These are phyloP conservation scores for Vitis hybrid DNA, from an alignment of 177 flowering plant species.

Conservation along the genomic window DNA sequence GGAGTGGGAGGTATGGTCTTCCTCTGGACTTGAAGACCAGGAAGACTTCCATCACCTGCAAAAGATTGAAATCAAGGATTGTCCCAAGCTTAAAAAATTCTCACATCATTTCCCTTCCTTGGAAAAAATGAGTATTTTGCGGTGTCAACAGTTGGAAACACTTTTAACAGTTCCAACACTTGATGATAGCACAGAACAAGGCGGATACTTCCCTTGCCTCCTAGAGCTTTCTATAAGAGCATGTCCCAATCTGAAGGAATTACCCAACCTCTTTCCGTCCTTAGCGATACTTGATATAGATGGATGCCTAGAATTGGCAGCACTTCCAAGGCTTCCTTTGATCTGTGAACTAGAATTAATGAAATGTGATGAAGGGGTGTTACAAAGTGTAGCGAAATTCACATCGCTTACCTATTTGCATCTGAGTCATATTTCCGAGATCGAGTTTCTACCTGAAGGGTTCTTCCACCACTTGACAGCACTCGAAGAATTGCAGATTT, in stretches of 20 bases:
- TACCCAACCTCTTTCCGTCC: constrained; percentile 1
- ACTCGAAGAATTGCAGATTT: constrained; percentile 16
- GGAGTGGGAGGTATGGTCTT: constrained; percentile 17
- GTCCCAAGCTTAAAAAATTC: constrained; percentile 13
- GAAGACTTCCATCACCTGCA: constrained; percentile 6
- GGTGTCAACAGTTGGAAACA: constrained; percentile 3
- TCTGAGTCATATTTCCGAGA: neutral
- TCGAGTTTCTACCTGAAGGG: constrained; percentile 5
- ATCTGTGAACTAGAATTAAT: neutral
- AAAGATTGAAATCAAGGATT: neutral
- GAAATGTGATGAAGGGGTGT: neutral
- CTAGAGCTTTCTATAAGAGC: constrained; percentile 7
- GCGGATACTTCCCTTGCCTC: constrained; percentile 12
- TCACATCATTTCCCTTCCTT: constrained; percentile 6
- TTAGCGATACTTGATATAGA: constrained; percentile 4
- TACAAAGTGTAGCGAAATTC: neutral
- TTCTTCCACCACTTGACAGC: constrained; percentile 10
- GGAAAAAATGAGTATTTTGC: neutral
- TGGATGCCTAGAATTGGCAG: constrained; percentile 7
- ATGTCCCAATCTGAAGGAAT: constrained; percentile 13
- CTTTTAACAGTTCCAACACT: neutral
- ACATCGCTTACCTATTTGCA: constrained; percentile 8
- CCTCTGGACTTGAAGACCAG: constrained; percentile 2
- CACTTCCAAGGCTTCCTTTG: constrained; percentile 14
- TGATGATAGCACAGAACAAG: neutral